Base-by-base conservation (phyloP, 2,329 filamentous ascomycete species). In the Septoria linicola region DNA sequence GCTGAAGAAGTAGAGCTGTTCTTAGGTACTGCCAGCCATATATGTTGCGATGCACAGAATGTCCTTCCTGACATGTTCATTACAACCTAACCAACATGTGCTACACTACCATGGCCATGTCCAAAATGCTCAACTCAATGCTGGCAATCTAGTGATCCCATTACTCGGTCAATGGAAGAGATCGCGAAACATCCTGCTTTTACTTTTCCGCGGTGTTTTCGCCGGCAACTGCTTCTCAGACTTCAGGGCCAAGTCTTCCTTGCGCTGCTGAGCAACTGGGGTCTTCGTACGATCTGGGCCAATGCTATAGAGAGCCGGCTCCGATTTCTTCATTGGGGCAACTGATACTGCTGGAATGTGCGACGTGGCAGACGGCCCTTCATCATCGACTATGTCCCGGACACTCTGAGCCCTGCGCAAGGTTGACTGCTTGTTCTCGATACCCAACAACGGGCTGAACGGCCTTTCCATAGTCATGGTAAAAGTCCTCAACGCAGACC, bases 401-500 rank as follows among this genome's bases (percentile, higher is more conserved):
- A 67, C 64, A 43, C 65, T 67, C 49, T 68, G 63, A n/a, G 64
- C 58, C 43, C 63, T 59, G 19, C 61, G 60, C 34, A 67, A 36
- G 4, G 39, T 43, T 8, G 58, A 48, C 8, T 58, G 45, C 52
- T 62, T 59, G 41, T 60, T 58, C 41, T 63, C 59, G 32, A 48
- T 54, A 27, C 57, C 51, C 13, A 64, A 48, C 40, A 65, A 32
- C 8, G 65, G 65, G 19, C 57, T 65, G 54, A 68, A 67, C 7
- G 66, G 66, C n/a, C 66, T 56, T 51, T 68, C 66, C 60, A 67
- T 66, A 3, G 57, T 66, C 60, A 66, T 58, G 8, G 66, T 66
- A 45, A 67, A 60, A 4, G 64, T 60, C 14, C 66, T 55, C 27
- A 66, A 47, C 0, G 58, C 63, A 20, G 60, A 66, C 40, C 49